Base-by-base conservation (phyloP, 1,284 basidiomycete genomes). In the Marasmius tenuissimus region DNA sequence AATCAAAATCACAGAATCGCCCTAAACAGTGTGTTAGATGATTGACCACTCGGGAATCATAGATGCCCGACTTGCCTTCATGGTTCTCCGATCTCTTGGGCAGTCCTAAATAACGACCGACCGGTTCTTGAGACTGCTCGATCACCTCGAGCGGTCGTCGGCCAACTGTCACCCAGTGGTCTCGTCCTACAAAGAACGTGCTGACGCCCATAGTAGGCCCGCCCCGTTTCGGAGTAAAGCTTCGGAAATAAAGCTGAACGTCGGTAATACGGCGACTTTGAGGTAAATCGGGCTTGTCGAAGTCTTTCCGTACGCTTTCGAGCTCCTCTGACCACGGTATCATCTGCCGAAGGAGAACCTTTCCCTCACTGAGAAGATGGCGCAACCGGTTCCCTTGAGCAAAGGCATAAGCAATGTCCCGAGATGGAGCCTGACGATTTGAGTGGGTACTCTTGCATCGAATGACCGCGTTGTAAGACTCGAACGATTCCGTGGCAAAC, bases 381-480 rank as follows among this genome's bases (percentile, higher is more conserved):
- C 38, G 55, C 33, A 57, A 40, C 2, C 54, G 38, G 22, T 61
- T 50, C 1, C 62, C 64, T 47, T 73, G 71, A 2, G 73, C 75
- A 65, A 80, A 76, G 2, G 68, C 69, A 2, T 54, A 20, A 0
- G 74, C 77, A 59, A 81, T 81, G 59, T 82, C 79, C 0, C 68
- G 66, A 0, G 75, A 78, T 0, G 78, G 79, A 0, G 81, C 76
- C 12, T 77, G 78, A 0, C 73, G 69, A 63, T 83, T 84, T 0
- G 72, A 75, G 47, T 79, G 73, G 1, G 82, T 66, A 64, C 80
- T 81, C n/a, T 70, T 69, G 0, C 68, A 59, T 0, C 76, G 70
- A 11, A 82, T 79, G 8, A 83, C 70, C 1, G 73, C 72, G 68
- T 83, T 83, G 70, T 73, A 81, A 0, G 75, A 80, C 63, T 83